Evolutionary conservation across 345 rosid species (phyloP).

Genomic region (Bretschneidera sinensis): DNA sequence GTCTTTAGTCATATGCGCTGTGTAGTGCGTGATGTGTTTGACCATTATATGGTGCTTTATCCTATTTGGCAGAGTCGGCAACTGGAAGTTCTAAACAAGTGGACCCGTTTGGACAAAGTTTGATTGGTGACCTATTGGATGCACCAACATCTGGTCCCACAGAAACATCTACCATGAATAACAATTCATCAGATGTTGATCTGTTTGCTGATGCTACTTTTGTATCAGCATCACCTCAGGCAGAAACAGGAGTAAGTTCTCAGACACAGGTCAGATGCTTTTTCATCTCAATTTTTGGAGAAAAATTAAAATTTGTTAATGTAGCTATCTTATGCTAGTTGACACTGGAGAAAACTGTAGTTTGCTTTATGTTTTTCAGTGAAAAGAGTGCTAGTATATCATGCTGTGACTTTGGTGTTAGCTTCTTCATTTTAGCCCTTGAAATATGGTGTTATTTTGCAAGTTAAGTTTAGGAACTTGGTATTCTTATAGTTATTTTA

Average conservation of each 20-base stretch:
- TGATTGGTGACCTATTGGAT: slow-evolving; percentile 77
- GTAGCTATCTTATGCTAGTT: not conserved
- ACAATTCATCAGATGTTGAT: slow-evolving; percentile 54
- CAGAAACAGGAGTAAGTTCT: slow-evolving; percentile 40
- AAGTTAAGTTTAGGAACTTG: not conserved
- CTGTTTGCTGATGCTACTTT: slow-evolving; percentile 95
- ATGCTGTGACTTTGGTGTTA: not conserved
- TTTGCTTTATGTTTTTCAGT: too few species aligned
- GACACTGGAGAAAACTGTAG: not conserved
- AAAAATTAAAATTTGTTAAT: not conserved
- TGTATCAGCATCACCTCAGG: slow-evolving; percentile 71
- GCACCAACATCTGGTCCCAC: slow-evolving; percentile 50
- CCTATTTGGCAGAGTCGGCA: slow-evolving; percentile 49
- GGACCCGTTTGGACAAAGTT: slow-evolving; percentile 76
- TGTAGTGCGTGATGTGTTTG: not conserved
- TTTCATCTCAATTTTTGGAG: slow-evolving; percentile 3
- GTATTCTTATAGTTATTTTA: not conserved
- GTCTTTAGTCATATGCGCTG: slow-evolving; percentile 1
- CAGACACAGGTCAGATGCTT: slow-evolving; percentile 47
- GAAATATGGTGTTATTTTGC: not conserved
- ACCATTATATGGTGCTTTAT: slow-evolving; percentile 12
- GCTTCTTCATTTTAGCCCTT: not conserved
- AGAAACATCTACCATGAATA: slow-evolving; percentile 39
- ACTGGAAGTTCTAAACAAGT: slow-evolving; percentile 58
- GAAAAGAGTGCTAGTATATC: not conserved